Evolutionary conservation across 164 flowering plant genomes (phyloP), one percentile per base, ranked within the genome.

Genomic region (Liquidambar formosana): DNA sequence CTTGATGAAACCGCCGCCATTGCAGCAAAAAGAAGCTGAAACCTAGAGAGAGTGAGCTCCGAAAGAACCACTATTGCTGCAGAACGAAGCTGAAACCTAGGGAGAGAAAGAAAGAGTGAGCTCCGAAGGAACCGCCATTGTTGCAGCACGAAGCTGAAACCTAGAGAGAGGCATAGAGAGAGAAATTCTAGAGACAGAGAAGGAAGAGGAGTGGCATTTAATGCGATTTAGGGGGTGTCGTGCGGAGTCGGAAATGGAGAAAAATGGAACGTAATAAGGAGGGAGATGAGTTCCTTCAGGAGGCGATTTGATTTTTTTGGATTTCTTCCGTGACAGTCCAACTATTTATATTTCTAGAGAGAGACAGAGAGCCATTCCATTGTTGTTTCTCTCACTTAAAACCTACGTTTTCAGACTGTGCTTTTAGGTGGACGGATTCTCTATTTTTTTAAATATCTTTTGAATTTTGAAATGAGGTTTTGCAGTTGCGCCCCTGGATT

Each of bases 351-450:
- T 33, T 33, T 2, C 6, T 2, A 33, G 41, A 33, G 41, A 33
- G 41, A 33, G 41, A 33, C 4, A 33, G 41, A 33, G 41, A 33
- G 41, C 2, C 4, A 33, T 27, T 2, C 23, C 27, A 63, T 41
- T 53, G 60, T 26, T 28, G 54, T 73, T 67, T 65, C 71, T 69
- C 70, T 78, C 78, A 52, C 78, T 75, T 81, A 54, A 81, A 73
- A 79, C 21, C 71, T 76, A 81, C 81, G 82, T 72, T 75, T 71
- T 74, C 76, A 51, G 65, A 21, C 44, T 48, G 45, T 9, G 13
- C 18, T 53, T 21, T 28, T 51, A 67, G 74, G 74, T 74, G 74
- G 65, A 74, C 74, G 69, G 64, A 27, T 66, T 77, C 72, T 60
- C 43, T 12, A 2, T 33, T 53, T 3, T 13, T 18, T 48, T 51